These are phyloP conservation scores for Neoarthrinium moseri DNA, from an alignment of 2,329 filamentous ascomycete genomes.

Conservation along the genomic window DNA sequence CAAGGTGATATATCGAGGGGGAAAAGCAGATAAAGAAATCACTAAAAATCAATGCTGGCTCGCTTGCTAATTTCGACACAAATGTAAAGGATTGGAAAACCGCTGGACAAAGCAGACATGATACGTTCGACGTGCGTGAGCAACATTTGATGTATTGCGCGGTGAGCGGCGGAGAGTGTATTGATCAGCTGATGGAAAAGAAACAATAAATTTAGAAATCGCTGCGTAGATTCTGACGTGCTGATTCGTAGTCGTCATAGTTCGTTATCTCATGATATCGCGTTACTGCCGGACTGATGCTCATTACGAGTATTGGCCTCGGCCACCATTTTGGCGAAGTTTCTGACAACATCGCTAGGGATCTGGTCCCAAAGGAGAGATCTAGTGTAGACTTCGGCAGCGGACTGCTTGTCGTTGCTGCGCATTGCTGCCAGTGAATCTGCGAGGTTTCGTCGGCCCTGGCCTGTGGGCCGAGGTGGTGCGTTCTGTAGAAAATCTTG, in stretches of 20 bases:
- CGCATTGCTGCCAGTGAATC: constrained; percentile 81
- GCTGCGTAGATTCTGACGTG: constrained; percentile 14
- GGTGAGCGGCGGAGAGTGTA: constrained; percentile 25
- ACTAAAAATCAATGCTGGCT: constrained; percentile 36
- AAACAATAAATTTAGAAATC: constrained; percentile 9
- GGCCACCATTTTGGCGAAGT: constrained; percentile 88
- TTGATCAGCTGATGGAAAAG: constrained; percentile 26
- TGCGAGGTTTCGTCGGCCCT: constrained; percentile 71
- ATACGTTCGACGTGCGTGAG: constrained; percentile 31
- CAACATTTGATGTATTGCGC: constrained; percentile 31
- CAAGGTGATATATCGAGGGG: constrained; percentile 3
- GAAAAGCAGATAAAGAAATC: constrained; percentile 20
- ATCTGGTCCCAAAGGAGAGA: constrained; percentile 94
- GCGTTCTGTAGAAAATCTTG: constrained; percentile 67
- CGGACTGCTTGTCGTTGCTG: constrained; percentile 66
- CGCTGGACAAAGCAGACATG: constrained; percentile 24
- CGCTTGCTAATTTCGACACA: constrained; percentile 32
- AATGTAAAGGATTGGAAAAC: constrained; percentile 22
- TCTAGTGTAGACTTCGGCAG: constrained; percentile 87
- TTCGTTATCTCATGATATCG: constrained; percentile 40
- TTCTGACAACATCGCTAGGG: constrained; percentile 84
- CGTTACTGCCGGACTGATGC: constrained; percentile 40
- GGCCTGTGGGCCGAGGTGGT: constrained; percentile 54
- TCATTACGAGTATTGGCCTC: constrained; percentile 56
- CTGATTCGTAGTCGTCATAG: constrained; percentile 31